Evolutionary conservation across 345 rosid species (phyloP), one percentile per base, ranked within the genome.

Genomic region (Isatis tinctoria): DNA sequence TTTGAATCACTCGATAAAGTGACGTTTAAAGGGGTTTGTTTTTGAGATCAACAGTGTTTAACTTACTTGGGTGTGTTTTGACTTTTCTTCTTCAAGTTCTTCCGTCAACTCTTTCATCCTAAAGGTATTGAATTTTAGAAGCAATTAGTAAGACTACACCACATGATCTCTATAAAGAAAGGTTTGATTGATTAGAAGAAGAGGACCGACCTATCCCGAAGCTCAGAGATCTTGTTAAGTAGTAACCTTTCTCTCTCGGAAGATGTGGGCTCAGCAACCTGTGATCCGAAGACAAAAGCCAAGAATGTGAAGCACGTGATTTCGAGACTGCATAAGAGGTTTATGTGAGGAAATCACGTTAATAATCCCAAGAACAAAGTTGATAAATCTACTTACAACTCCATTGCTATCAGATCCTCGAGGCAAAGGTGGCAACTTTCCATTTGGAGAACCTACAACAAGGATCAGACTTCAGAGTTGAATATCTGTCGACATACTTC

Each of bases 361-460:
- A 32, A 30, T 56, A 28, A 57, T 32, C 2, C 61, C 13, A 57
- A 57, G 24, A 33, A 33, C 41, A 16, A 52, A 52, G 58, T 52
- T 13, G 49, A 74, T n/a, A 64, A 47, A 71, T 13, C 27, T 52
- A 65, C 91, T 83, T 73, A 95, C 97, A 37, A 41, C 81, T 80
- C 92, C 97, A 78, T 89, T 90, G 80, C 68, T 85, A 78, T 90
- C 98, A 24, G 83, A 60, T 72, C 75, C 37, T 49, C 82, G 94
- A 74, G 97, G 91, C 69, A 84, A 76, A 2, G 87, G 90, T 10
- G 90, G 93, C 81, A 89, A 84, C 81, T 90, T 96, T 69, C 98
- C 99, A 62, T 92, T 92, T 81, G 84, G 97, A 61, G 82, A 62
- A 44, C 73, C 95, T 92, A 87, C 60, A 78, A 76, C 44, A 63